Evolutionary conservation across 257 asterid species (phyloP).

Genomic region (Coffea canephora): DNA sequence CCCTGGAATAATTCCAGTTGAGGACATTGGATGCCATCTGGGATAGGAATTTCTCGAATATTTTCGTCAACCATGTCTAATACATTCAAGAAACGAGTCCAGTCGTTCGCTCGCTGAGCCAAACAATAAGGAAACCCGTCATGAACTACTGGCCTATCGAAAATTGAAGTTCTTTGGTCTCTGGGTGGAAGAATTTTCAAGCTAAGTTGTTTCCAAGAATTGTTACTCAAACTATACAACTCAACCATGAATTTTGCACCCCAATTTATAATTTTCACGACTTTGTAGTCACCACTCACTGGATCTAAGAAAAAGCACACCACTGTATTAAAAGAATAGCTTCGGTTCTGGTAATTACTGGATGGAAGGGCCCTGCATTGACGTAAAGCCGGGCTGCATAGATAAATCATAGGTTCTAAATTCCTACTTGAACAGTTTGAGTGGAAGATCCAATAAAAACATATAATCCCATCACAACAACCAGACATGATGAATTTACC

Average conservation of each 20-base stretch:
- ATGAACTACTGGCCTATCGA: neutral
- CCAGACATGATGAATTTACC: too few species aligned
- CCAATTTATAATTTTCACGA: neutral
- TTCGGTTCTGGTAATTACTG: neutral
- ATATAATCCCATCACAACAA: neutral
- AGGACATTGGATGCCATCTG: neutral
- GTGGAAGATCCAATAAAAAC: neutral
- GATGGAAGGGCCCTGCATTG: neutral
- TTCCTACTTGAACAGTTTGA: too few species aligned
- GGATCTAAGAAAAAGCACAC: neutral
- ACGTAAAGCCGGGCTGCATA: neutral
- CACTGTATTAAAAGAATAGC: neutral
- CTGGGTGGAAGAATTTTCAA: neutral
- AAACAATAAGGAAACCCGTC: neutral
- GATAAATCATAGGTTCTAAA: neutral
- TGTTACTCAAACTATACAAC: neutral
- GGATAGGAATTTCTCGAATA: neutral
- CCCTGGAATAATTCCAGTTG: neutral
- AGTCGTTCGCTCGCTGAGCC: neutral
- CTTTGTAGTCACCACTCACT: neutral
- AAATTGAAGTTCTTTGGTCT: neutral
- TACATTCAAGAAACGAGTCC: neutral
- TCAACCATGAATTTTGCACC: neutral
- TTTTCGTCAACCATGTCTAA: neutral
- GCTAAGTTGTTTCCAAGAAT: neutral